These are phyloP conservation scores for Madurella fahalii DNA, from an alignment of 2,329 filamentous ascomycete genomes.

Conservation along the genomic window DNA sequence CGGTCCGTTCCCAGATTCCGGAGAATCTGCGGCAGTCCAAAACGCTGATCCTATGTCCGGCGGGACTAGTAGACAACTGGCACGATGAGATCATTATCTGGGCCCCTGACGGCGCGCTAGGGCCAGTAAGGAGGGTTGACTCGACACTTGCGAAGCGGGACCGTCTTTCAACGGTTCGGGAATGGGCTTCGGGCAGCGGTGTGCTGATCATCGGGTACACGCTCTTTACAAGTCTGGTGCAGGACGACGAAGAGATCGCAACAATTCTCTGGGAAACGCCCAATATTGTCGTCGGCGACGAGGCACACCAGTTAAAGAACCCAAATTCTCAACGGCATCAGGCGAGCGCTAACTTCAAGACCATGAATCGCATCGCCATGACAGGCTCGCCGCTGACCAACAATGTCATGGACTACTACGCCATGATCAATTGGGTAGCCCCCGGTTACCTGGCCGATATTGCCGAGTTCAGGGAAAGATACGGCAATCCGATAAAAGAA, in stretches of 20 bases:
- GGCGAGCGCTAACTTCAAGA: slow-evolving; percentile 57
- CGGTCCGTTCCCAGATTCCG: slow-evolving; percentile 64
- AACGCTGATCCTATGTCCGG: slow-evolving; percentile 71
- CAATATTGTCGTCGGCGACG: slow-evolving; percentile 76
- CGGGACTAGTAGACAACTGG: slow-evolving; percentile 78
- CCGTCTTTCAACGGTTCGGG: slow-evolving; percentile 44
- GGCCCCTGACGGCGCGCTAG: slow-evolving; percentile 55
- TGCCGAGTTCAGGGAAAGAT: slow-evolving; percentile 66
- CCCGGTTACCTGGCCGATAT: slow-evolving; percentile 69
- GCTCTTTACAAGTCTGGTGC: slow-evolving; percentile 52
- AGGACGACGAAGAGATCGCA: slow-evolving; percentile 32
- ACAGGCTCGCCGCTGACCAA: slow-evolving; percentile 86
- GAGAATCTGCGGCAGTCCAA: slow-evolving; percentile 56
- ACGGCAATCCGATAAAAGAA: slow-evolving; percentile 65
- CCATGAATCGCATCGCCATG: slow-evolving; percentile 71
- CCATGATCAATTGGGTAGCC: slow-evolving; percentile 85
- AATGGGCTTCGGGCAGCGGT: slow-evolving; percentile 65
- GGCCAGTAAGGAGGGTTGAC: slow-evolving; percentile 53
- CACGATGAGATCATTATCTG: slow-evolving; percentile 69
- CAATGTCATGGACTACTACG: slow-evolving; percentile 75
- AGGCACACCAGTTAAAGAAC: slow-evolving; percentile 79
- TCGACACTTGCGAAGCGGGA: slow-evolving; percentile 28
- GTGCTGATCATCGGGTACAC: slow-evolving; percentile 73
- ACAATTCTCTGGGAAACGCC: slow-evolving; percentile 55
- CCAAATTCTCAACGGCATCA: slow-evolving; percentile 46